Conservation (phyloP, 768 basidiomycete species). For the Myochromella boudieri region DNA sequence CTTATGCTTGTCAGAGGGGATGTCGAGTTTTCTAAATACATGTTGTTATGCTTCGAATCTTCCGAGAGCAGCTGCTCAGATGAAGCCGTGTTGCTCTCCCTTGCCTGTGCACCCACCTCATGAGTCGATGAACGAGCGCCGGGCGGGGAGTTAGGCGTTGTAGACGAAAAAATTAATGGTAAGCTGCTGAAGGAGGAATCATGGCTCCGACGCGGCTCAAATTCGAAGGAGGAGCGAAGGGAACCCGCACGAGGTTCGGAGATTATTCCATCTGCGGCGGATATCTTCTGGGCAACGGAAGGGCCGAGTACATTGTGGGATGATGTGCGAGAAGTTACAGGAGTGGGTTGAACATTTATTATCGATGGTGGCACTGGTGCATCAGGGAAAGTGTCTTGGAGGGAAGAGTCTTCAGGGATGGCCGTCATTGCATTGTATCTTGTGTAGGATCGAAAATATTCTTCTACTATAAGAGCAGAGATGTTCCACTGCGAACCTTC, state of each 20-base stretch:
- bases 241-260: conserved; percentile 58
- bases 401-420: conserved; percentile 41
- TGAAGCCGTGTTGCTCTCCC: background rate
- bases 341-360: conserved; percentile 19
- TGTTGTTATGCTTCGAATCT: conserved; percentile 3
- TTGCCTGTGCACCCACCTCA: conserved; percentile 1
- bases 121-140: background rate
- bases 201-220: conserved; percentile 40
- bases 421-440: conserved; percentile 37
- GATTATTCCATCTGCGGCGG: conserved; percentile 49
- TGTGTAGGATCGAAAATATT: conserved; percentile 49
- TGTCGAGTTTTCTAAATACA: too few relatives aligned
- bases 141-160: conserved; percentile 15
- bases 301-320: conserved; percentile 40
- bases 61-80: conserved; percentile 7
- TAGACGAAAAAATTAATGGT: conserved; percentile 31
- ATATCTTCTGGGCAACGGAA: conserved; percentile 36
- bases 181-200: conserved; percentile 46
- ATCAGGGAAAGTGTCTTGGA: conserved; percentile 19
- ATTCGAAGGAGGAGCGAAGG: conserved; percentile 45
- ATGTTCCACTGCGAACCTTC: conserved; percentile 57
- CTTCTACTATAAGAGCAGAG: conserved; percentile 69
- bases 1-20: conserved; percentile 9
- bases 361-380: conserved; percentile 19
- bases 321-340: conserved; percentile 28